Evolutionary conservation across 2,329 filamentous ascomycete species (phyloP).

Genomic region (Juglanconis juglandina): DNA sequence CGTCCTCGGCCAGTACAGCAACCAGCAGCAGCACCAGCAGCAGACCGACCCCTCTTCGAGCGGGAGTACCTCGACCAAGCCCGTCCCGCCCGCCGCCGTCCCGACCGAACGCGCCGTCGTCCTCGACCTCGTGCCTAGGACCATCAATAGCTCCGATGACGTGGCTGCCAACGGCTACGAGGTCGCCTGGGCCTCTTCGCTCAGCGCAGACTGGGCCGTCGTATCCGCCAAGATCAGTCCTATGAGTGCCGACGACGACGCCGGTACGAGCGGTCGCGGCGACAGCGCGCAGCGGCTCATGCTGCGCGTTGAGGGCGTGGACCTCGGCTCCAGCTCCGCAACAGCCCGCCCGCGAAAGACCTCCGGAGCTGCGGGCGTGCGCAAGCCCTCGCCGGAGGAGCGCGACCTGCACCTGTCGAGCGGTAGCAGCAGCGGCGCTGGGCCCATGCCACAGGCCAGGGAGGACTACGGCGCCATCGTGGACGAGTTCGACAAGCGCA

Average conservation of each 20-base stretch:
- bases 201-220: slow-evolving; percentile 70
- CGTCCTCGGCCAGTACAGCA: slow-evolving; percentile 50
- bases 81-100: slow-evolving; percentile 16
- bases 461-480: slow-evolving; percentile 48
- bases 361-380: slow-evolving; percentile 16
- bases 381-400: slow-evolving; percentile 24
- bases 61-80: slow-evolving; percentile 24
- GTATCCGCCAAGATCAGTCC: slow-evolving; percentile 43
- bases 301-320: slow-evolving; percentile 59
- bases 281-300: slow-evolving; percentile 45
- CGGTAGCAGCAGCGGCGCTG: background rate
- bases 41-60: slow-evolving; percentile 23
- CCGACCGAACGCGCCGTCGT: slow-evolving; percentile 45
- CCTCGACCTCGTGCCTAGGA: slow-evolving; percentile 47
- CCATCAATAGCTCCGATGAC: background rate
- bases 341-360: background rate
- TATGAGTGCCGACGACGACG: slow-evolving; percentile 36
- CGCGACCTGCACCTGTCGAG: slow-evolving; percentile 6
- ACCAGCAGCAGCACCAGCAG: slow-evolving; percentile 14
- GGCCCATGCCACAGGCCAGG: background rate
- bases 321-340: slow-evolving; percentile 23
- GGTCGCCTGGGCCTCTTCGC: slow-evolving; percentile 67
- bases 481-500: slow-evolving; percentile 56
- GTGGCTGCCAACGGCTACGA: slow-evolving; percentile 34
- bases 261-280: slow-evolving; percentile 22